Conservation (phyloP, 768 basidiomycete species). For the Mycena kentingensis region DNA sequence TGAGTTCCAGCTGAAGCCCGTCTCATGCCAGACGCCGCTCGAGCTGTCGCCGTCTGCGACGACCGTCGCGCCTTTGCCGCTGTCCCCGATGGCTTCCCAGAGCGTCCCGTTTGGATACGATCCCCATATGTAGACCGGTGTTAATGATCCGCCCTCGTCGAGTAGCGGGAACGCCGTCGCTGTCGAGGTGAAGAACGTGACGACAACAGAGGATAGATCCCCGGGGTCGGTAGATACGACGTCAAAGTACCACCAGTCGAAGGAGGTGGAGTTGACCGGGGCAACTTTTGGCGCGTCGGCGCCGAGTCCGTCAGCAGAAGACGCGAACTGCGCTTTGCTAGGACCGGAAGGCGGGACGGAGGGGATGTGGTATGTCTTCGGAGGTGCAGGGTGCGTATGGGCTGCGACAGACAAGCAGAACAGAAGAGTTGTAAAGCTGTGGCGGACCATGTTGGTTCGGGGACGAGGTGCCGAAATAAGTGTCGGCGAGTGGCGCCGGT, state of each 20-base stretch:
- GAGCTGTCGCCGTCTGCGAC: not conserved
- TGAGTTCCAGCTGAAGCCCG: slow-evolving; percentile 15
- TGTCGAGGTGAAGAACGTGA: slow-evolving; percentile 20
- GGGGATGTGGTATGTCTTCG: slow-evolving; percentile 6
- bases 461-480: no score
- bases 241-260: slow-evolving; percentile 27
- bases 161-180: slow-evolving; percentile 14
- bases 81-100: not conserved
- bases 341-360: not conserved
- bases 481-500: no score
- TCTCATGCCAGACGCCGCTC: slow-evolving; percentile 18
- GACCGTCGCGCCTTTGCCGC: slow-evolving; percentile 9
- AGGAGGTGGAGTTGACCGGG: slow-evolving; percentile 15
- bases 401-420: no score
- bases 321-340: slow-evolving; percentile 7
- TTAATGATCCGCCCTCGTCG: slow-evolving; percentile 3
- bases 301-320: not conserved
- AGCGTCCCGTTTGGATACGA: slow-evolving; percentile 17
- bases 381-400: no score
- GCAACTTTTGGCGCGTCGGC: slow-evolving; percentile 20
- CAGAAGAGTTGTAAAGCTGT: no score
- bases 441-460: no score
- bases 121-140: slow-evolving; percentile 8
- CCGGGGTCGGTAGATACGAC: slow-evolving; percentile 20
- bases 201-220: slow-evolving; percentile 12